phyloP scores from a whole-genome alignment of 169 alveolate genomes.

The Babesia divergens region DNA sequence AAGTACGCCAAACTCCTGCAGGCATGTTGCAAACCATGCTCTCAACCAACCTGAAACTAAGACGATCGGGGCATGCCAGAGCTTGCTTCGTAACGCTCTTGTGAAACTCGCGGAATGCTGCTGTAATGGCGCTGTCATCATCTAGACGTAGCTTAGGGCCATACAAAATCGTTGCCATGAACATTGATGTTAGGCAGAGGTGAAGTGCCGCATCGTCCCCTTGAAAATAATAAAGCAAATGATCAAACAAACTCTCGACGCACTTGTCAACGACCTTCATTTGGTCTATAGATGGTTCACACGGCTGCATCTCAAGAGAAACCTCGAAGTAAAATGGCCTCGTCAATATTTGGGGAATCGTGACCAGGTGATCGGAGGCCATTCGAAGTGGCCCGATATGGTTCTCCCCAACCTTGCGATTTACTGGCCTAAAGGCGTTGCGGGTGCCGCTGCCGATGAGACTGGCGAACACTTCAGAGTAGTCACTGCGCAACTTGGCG shows the following conservation, averaged over 20 bases:
- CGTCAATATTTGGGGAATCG: constrained; percentile 11
- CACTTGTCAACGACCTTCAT: background rate
- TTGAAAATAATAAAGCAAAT: background rate
- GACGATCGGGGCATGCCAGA: background rate
- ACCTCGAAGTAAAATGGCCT: constrained; percentile 39
- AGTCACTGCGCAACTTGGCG: too few relatives aligned
- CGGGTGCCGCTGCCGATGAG: background rate
- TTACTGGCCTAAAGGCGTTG: background rate
- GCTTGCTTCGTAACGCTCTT: background rate
- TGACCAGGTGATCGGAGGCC: constrained; percentile 9
- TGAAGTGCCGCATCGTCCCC: background rate
- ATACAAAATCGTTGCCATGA: constrained; percentile 38
- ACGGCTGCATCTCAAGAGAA: background rate
- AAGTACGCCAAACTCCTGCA: constrained; percentile 27
- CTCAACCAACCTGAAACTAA: constrained; percentile 45
- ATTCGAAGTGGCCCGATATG: constrained; percentile 52
- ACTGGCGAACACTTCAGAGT: background rate
- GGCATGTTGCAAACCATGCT: background rate
- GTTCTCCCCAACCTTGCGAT: background rate
- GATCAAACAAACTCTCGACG: constrained; percentile 31
- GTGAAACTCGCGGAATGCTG: constrained; percentile 4
- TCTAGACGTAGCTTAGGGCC: constrained; percentile 38
- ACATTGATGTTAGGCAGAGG: constrained; percentile 42
- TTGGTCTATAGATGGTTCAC: background rate
- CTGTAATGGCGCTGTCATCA: background rate